Evolutionary conservation across 257 asterid species (phyloP), one percentile per base, ranked within the genome.

Genomic region (Capsicum chinense): DNA sequence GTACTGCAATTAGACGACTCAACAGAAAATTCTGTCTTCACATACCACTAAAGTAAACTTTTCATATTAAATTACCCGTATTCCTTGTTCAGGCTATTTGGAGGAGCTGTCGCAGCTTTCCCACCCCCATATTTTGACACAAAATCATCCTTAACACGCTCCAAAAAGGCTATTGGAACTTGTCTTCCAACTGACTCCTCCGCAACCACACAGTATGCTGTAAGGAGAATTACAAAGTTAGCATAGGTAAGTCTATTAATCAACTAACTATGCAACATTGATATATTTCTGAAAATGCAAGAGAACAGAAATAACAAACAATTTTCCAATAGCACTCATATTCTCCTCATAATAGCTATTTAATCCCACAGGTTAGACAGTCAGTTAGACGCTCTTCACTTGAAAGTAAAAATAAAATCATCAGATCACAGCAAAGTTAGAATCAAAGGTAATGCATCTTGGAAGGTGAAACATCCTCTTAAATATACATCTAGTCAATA

Each of bases 151-250:
- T 91, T 94, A 68, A 93, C 60, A 62, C 97, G 98, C 67, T 94
- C 98, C 83, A 94, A 87, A 86, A 91, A 93, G 48, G 95, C 98
- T 84, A 94, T 92, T 2, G 98, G 98, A 37, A 94, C 19, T 88
- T 94, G 98, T 33, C 98, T 89, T 62, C 97, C 98, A 1, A 90
- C 94, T n/a, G 97, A 93, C 79, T 93, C 98, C 86, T 93, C 96
- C 59, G 98, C 98, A 87, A 94, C 98, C 83, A 94, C 95, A 81
- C 98, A 94, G 82, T 93, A 94, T 16, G 98, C 98, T 94, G 33
- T 88, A 84, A 52, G 82, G 39, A 19, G 80, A 21, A 74, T 74
- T 16, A 74, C 50, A 48, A 74, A 74, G 7, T 21, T 74, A 74
- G 60, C 62, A 74, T 74, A 21, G 60, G 80, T 73, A 73, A 47